Percentiles rank a stretch among this genome's conserved stretches.
These are phyloP conservation scores for Corymbia maculata DNA, from an alignment of 345 rosid genomes.

Conservation along the genomic window DNA sequence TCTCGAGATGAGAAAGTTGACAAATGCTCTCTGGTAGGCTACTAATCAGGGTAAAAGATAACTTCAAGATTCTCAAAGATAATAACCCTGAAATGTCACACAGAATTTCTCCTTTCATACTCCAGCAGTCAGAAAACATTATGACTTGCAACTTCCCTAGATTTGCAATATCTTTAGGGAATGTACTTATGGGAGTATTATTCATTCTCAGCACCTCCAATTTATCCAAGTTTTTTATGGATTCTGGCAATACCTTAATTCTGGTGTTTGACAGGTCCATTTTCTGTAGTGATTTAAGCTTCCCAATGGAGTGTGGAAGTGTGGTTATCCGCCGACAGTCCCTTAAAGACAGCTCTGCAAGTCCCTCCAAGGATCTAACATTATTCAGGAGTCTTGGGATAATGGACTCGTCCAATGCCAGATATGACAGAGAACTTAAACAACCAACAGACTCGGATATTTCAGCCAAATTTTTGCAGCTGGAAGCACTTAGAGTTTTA, in stretches of 20 bases:
- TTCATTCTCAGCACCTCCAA: neutral
- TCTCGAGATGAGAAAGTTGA: neutral
- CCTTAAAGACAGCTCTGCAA: neutral
- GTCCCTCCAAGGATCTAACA: neutral
- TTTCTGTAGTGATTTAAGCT: neutral
- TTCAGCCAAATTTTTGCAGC: neutral
- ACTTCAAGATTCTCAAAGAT: neutral
- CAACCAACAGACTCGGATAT: neutral
- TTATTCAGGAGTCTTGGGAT: neutral
- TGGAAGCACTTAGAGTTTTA: neutral
- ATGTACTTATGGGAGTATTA: neutral
- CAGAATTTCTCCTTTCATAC: neutral
- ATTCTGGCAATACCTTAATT: neutral
- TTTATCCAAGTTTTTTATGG: neutral
- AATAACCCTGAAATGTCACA: neutral
- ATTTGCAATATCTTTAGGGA: neutral
- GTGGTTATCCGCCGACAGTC: neutral
- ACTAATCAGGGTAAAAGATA: neutral
- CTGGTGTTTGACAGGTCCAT: neutral
- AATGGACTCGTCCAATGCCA: neutral
- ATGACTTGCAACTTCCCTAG: neutral
- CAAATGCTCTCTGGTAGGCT: neutral
- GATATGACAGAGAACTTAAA: neutral
- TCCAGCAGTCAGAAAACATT: neutral
- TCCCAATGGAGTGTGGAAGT: neutral